A percentile compares a stretch with the other conserved stretches of the same genome.
phyloP scores from a whole-genome alignment of 192 early-diverging fungal species.

The Coemansia sp. region DNA sequence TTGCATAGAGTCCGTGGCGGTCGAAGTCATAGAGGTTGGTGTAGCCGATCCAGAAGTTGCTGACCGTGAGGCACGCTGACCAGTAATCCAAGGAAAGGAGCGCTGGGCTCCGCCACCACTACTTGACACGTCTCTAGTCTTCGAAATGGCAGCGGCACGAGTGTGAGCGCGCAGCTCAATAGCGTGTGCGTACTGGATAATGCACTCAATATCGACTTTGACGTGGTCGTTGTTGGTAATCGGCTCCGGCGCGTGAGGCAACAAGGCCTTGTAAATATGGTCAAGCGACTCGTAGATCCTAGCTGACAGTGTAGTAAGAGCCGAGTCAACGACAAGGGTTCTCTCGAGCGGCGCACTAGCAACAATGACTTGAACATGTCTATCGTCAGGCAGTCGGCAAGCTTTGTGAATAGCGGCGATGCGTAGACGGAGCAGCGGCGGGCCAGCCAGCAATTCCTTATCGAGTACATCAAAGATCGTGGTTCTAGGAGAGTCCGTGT shows the following conservation, averaged over 20 bases:
- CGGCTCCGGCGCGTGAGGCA: constrained; percentile 27
- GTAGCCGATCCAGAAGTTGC: constrained; percentile 1
- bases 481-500: constrained; percentile 36
- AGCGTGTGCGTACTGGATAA: constrained; percentile 40
- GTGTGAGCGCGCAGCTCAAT: constrained; percentile 25
- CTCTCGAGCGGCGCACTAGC: constrained; percentile 30
- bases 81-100: constrained; percentile 36
- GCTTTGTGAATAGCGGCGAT: constrained; percentile 2
- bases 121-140: neutral
- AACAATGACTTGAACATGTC: constrained; percentile 28
- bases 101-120: neutral
- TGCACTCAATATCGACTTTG: constrained; percentile 35
- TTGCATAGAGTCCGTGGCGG: neutral
- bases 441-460: constrained; percentile 1
- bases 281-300: constrained; percentile 31
- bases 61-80: constrained; percentile 7
- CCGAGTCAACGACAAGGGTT: constrained; percentile 47
- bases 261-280: constrained; percentile 26
- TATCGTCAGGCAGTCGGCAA: constrained; percentile 25
- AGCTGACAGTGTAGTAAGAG: constrained; percentile 39
- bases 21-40: neutral
- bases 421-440: constrained; percentile 31
- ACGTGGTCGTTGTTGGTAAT: constrained; percentile 26
- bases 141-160: neutral
- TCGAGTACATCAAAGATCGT: constrained; percentile 51